Conservation (phyloP, 495 filamentous ascomycete genomes). For the Penicillium bialowiezense region DNA sequence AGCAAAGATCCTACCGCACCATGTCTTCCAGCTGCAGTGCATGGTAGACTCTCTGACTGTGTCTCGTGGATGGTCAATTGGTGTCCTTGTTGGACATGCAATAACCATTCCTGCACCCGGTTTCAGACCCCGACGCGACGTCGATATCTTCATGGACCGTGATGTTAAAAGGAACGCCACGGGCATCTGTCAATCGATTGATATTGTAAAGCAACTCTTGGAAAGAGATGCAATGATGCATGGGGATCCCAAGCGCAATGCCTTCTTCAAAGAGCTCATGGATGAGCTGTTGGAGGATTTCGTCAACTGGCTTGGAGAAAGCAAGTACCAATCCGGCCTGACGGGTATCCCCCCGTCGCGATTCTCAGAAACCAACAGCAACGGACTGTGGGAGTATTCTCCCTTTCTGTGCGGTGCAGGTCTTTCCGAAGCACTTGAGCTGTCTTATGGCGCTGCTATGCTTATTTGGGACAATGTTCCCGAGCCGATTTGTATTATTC, state of each 20-base stretch:
- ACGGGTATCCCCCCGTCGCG: constrained; percentile 8
- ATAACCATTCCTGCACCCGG: not conserved
- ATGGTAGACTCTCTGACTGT: constrained; percentile 8
- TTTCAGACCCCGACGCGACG: constrained; percentile 39
- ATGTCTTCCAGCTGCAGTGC: constrained; percentile 9
- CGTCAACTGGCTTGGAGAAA: constrained; percentile 39
- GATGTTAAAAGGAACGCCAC: constrained; percentile 17
- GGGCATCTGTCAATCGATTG: constrained; percentile 18
- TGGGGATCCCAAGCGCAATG: constrained; percentile 25
- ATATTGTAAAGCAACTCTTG: constrained; percentile 24
- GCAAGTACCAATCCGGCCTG: constrained; percentile 34
- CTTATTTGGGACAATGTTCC: not conserved
- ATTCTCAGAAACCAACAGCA: constrained; percentile 38
- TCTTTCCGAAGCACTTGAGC: not conserved
- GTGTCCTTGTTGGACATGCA: not conserved
- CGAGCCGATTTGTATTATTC: not conserved
- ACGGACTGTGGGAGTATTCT: constrained; percentile 50
- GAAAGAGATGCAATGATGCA: constrained; percentile 24
- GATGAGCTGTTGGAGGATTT: constrained; percentile 23
- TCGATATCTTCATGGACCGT: constrained; percentile 42
- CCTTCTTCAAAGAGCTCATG: not conserved
- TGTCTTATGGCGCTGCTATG: not conserved
- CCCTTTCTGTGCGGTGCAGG: constrained; percentile 39
- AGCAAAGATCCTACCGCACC: constrained; percentile 2
- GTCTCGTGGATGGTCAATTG: constrained; percentile 5